phyloP scores from a whole-genome alignment of 805 yeast species.

The Candida odintsovae region DNA sequence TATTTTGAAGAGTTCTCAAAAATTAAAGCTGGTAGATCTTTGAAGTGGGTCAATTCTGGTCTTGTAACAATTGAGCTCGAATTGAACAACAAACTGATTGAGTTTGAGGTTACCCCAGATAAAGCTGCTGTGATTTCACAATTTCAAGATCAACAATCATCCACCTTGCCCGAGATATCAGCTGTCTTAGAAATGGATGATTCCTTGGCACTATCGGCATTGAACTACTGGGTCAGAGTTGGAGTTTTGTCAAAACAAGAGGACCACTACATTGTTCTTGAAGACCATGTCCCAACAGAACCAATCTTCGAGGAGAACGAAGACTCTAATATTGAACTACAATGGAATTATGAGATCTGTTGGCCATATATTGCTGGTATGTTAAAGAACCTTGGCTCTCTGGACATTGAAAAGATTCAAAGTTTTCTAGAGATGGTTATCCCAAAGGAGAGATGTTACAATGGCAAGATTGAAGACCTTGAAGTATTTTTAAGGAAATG shows the following conservation, averaged over 20 bases:
- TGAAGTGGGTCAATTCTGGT: slow-evolving; percentile 56
- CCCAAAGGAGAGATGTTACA: slow-evolving; percentile 36
- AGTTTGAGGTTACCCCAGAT: slow-evolving; percentile 56
- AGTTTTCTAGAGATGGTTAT: slow-evolving; percentile 49
- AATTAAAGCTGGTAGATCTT: slow-evolving; percentile 49
- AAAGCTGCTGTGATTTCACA: slow-evolving; percentile 58
- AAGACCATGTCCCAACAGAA: not conserved
- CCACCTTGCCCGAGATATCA: slow-evolving; percentile 30
- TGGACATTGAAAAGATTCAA: slow-evolving; percentile 44
- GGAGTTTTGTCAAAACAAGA: slow-evolving; percentile 42
- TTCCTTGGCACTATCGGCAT: slow-evolving; percentile 31
- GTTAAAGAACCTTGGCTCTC: slow-evolving; percentile 49
- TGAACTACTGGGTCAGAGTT: slow-evolving; percentile 59
- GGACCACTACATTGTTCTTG: slow-evolving; percentile 7
- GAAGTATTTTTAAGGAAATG: slow-evolving; percentile 3
- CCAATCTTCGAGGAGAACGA: not conserved
- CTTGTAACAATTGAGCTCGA: slow-evolving; percentile 53
- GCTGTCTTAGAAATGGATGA: slow-evolving; percentile 36
- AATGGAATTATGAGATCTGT: slow-evolving; percentile 11
- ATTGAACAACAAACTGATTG: slow-evolving; percentile 36
- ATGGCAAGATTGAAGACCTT: slow-evolving; percentile 2
- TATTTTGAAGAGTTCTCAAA: slow-evolving; percentile 40
- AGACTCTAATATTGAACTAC: slow-evolving; percentile 4
- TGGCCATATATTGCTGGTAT: slow-evolving; percentile 51
- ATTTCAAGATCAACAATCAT: slow-evolving; percentile 30